phyloP scores from a whole-genome alignment of 2,329 filamentous ascomycete genomes.

The Fusarium fujikuroi region DNA sequence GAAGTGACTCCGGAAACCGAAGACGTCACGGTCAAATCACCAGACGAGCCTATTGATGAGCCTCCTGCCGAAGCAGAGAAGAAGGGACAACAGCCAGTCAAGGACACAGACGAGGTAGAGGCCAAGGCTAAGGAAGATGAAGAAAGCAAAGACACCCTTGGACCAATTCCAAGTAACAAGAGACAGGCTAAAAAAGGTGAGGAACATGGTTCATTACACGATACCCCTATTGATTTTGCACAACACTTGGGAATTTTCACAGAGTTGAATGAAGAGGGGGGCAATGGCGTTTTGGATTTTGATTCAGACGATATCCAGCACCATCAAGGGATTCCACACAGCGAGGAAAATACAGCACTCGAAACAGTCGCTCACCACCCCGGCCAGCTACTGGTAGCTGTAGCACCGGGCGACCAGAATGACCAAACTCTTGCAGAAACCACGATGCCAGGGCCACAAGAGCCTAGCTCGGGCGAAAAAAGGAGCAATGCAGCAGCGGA shows the following conservation, averaged over 20 bases:
- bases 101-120: constrained; percentile 20
- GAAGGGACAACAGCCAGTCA: constrained; percentile 22
- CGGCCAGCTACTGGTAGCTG: constrained; percentile 22
- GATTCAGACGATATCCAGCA: constrained; percentile 43
- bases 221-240: constrained; percentile 53
- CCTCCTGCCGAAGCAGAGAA: constrained; percentile 35
- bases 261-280: constrained; percentile 41
- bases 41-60: constrained; percentile 30
- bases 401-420: constrained; percentile 16
- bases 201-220: constrained; percentile 51
- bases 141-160: constrained; percentile 54
- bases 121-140: constrained; percentile 45
- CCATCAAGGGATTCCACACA: constrained; percentile 29
- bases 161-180: constrained; percentile 52
- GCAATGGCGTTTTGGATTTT: constrained; percentile 45
- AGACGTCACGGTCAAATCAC: constrained; percentile 21
- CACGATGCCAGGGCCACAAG: constrained; percentile 36
- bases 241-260: constrained; percentile 45
- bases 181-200: constrained; percentile 57
- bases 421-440: constrained; percentile 32
- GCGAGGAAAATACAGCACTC: constrained; percentile 42
- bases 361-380: constrained; percentile 24
- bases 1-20: constrained; percentile 33
- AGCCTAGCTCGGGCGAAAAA: constrained; percentile 20
- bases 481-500: constrained; percentile 14